These are phyloP conservation scores for Calonectria pteridis DNA, from an alignment of 2,329 filamentous ascomycete genomes.

Conservation along the genomic window DNA sequence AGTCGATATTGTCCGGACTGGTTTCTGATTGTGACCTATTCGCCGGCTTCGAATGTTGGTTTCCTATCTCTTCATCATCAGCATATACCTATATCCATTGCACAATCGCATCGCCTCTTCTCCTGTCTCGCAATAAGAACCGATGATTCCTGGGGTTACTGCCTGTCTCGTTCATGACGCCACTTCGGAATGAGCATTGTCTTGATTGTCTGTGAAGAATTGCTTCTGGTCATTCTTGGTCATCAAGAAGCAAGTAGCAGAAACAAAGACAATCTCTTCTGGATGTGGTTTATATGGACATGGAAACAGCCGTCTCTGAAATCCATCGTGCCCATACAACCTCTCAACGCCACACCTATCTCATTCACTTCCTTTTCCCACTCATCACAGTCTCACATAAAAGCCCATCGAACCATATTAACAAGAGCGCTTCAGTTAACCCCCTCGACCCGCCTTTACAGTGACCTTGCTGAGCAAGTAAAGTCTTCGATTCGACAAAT, in stretches of 20 bases:
- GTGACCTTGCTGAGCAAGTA: conserved; percentile 22
- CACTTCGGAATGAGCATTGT: background rate
- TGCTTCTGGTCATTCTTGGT: conserved; percentile 1
- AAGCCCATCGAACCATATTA: conserved; percentile 4
- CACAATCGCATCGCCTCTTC: background rate
- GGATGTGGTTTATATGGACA: background rate
- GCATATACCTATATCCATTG: background rate
- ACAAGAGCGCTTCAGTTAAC: conserved; percentile 10
- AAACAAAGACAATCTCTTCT: background rate
- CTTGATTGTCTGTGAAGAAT: background rate
- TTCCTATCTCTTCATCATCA: conserved; percentile 1
- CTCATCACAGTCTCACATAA: background rate
- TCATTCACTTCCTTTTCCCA: background rate
- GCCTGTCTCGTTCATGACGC: background rate
- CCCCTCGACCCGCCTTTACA: conserved; percentile 1
- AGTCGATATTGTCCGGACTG: conserved; percentile 18
- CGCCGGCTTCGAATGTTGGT: conserved; percentile 37
- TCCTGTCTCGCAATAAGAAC: background rate
- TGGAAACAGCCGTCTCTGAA: background rate
- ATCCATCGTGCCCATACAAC: background rate
- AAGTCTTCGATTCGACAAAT: background rate
- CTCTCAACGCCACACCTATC: background rate
- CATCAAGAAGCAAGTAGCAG: conserved; percentile 18
- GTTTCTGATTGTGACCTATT: conserved; percentile 26
- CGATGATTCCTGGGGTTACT: background rate